These are phyloP conservation scores for Erythrobasidium hasegawianum DNA, from an alignment of 1,284 basidiomycete genomes.

Conservation along the genomic window DNA sequence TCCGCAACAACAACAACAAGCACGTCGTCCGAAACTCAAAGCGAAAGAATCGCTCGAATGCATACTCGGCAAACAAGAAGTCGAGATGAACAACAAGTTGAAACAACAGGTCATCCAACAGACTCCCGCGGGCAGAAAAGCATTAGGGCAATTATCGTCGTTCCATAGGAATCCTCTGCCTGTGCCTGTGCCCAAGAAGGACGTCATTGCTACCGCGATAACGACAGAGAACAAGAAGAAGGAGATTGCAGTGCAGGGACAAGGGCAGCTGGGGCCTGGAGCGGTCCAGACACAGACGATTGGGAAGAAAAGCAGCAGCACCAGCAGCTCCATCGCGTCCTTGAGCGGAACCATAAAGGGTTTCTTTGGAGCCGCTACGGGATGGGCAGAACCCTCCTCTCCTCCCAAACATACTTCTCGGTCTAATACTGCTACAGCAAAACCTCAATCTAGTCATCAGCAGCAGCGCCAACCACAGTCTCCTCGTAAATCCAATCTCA, in stretches of 20 bases:
- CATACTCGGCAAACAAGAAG: conserved; percentile 2
- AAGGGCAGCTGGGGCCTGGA: too few relatives aligned
- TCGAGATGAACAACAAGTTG: not conserved
- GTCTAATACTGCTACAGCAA: too few relatives aligned
- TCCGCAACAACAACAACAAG: not conserved
- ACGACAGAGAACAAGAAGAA: too few relatives aligned
- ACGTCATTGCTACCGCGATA: too few relatives aligned
- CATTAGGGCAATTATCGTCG: not conserved
- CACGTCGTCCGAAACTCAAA: conserved; percentile 12
- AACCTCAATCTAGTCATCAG: too few relatives aligned
- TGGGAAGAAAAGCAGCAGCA: too few relatives aligned
- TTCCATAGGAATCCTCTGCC: conserved; percentile 5
- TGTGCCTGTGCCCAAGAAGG: not conserved
- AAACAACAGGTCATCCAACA: not conserved
- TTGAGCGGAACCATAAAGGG: conserved; percentile 16
- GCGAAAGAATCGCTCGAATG: conserved; percentile 30
- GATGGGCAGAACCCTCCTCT: conserved; percentile 1
- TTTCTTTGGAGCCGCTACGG: conserved; percentile 14
- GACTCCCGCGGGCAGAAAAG: not conserved
- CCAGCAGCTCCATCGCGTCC: conserved; percentile 2
- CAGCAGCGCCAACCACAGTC: too few relatives aligned
- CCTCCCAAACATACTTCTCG: too few relatives aligned
- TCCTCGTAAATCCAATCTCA: too few relatives aligned
- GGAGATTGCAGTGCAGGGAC: too few relatives aligned
- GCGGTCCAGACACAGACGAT: too few relatives aligned